Evolutionary conservation across 2,329 filamentous ascomycete species (phyloP).

Genomic region (Calonectria hongkongensis): DNA sequence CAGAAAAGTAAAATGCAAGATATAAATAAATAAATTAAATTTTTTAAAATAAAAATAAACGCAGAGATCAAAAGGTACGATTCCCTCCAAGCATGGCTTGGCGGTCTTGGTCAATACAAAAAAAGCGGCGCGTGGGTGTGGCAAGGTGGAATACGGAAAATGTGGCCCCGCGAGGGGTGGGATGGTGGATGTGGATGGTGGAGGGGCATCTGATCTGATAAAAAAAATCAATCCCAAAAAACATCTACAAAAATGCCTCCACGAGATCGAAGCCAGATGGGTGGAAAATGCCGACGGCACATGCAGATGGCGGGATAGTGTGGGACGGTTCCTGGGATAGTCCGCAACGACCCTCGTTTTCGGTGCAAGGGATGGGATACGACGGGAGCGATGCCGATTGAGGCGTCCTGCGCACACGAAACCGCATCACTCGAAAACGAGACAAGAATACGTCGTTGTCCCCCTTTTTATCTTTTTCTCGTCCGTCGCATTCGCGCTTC

Average conservation of each 20-base stretch:
- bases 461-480: no score
- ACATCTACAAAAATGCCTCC: constrained; percentile 25
- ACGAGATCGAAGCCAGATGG: constrained; percentile 23
- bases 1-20: no score
- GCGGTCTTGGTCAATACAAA: not conserved
- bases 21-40: no score
- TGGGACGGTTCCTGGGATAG: constrained; percentile 44
- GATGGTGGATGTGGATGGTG: constrained; percentile 5
- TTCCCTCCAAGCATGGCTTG: not conserved
- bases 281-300: constrained; percentile 41
- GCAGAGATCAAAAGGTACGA: not conserved
- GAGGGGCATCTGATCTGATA: constrained; percentile 40
- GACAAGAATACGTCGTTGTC: constrained; percentile 11
- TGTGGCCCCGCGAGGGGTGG: constrained; percentile 25
- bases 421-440: not conserved
- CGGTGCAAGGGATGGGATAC: constrained; percentile 39
- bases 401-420: constrained; percentile 14
- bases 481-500: constrained; percentile 10
- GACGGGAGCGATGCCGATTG: constrained; percentile 37
- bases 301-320: constrained; percentile 35
- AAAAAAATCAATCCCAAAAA: constrained; percentile 20
- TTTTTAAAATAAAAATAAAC: no score
- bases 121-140: not conserved
- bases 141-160: constrained; percentile 18
- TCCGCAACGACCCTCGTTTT: constrained; percentile 35